Conservation (phyloP, 2,329 filamentous ascomycete genomes). For the Hymenoscyphus scutula region DNA sequence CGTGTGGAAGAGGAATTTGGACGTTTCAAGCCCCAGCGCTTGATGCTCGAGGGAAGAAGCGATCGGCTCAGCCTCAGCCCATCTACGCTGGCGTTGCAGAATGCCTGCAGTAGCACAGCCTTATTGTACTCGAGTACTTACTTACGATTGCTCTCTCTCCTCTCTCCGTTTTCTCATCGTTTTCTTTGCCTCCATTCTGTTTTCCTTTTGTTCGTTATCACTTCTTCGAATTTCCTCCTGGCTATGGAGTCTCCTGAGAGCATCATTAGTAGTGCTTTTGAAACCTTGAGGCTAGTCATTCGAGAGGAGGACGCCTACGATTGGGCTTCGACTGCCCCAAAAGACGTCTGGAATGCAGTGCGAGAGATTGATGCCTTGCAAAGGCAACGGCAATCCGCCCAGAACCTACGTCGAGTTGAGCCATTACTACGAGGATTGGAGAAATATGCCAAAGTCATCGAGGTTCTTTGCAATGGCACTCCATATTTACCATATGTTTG, state of each 20-base stretch:
- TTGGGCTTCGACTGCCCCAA: conserved; percentile 33
- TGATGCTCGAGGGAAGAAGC: no score
- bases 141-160: no score
- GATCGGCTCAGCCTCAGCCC: no score
- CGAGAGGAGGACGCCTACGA: conserved; percentile 14
- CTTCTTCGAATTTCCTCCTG: no score
- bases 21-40: no score
- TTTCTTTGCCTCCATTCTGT: no score
- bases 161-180: no score
- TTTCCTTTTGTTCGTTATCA: no score
- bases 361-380: conserved; percentile 42
- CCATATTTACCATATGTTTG: conserved; percentile 46
- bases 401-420: conserved; percentile 44
- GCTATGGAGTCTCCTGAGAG: conserved; percentile 10
- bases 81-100: no score
- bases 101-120: no score
- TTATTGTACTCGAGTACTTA: no score
- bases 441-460: conserved; percentile 43
- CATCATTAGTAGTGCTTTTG: conserved; percentile 16
- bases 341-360: conserved; percentile 39
- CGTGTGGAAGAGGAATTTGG: no score
- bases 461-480: conserved; percentile 47
- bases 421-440: conserved; percentile 43
- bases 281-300: conserved; percentile 16
- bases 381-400: conserved; percentile 38